Conservation (phyloP, 106 monocot species). For the Iris macrosiphon region DNA sequence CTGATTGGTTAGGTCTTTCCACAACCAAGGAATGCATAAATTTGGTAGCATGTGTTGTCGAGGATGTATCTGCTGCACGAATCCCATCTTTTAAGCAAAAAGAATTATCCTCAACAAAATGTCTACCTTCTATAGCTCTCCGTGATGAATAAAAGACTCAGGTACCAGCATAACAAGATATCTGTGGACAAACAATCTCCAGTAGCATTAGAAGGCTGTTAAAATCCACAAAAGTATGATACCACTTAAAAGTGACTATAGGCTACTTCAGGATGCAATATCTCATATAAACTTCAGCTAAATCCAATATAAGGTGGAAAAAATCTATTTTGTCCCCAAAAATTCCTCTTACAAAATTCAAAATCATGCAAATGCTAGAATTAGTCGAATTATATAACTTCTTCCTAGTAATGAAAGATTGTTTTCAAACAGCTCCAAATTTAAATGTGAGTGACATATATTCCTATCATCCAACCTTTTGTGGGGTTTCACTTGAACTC, state of each 20-base stretch:
- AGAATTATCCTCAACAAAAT: slow-evolving; percentile 19
- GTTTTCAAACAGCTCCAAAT: neutral
- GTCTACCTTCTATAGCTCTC: slow-evolving; percentile 28
- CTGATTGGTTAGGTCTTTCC: slow-evolving; percentile 32
- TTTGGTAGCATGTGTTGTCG: slow-evolving; percentile 35
- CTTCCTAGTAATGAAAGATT: neutral
- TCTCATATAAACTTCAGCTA: neutral
- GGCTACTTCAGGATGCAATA: neutral
- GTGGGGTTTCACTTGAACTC: neutral
- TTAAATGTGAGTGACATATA: neutral
- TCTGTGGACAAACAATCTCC: slow-evolving; percentile 20
- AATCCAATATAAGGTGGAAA: neutral
- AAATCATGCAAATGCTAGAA: neutral
- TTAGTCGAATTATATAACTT: neutral
- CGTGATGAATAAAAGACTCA: slow-evolving; percentile 26
- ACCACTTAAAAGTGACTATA: neutral
- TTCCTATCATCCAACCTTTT: neutral
- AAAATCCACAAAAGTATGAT: neutral
- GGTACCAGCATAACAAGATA: slow-evolving; percentile 28
- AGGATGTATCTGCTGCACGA: slow-evolving; percentile 25
- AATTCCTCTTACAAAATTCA: neutral
- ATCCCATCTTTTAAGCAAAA: slow-evolving; percentile 21
- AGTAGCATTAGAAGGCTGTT: neutral
- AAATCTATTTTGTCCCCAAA: neutral
- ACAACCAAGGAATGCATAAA: slow-evolving; percentile 34